These are phyloP conservation scores for Meyerozyma smithsonii DNA, from an alignment of 1,139 yeast genomes.

Conservation along the genomic window DNA sequence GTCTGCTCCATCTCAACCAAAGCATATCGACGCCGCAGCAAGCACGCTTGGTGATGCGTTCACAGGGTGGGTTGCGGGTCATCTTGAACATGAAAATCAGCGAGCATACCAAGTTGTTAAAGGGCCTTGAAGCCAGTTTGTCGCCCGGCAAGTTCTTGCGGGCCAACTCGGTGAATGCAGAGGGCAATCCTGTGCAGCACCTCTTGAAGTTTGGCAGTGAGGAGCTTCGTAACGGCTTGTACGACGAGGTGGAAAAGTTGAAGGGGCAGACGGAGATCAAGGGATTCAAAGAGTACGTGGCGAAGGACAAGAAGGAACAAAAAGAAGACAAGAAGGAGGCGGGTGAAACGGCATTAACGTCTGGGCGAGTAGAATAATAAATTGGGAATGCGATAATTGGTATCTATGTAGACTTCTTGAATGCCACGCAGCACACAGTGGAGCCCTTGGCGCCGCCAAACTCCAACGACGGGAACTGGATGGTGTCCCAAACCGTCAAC, in stretches of 20 bases:
- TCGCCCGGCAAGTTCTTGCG: constrained; percentile 76
- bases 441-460: constrained; percentile 89
- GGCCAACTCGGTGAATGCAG: constrained; percentile 45
- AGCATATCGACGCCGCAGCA: constrained; percentile 27
- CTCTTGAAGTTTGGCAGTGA: constrained; percentile 69
- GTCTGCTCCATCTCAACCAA: constrained; percentile 75
- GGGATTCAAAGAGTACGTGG: background rate
- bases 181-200: constrained; percentile 71
- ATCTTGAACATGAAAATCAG: constrained; percentile 71
- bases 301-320: background rate
- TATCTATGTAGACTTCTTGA: too few species aligned
- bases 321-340: background rate
- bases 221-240: constrained; percentile 56
- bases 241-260: constrained; percentile 44
- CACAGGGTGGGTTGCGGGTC: constrained; percentile 80
- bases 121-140: constrained; percentile 84
- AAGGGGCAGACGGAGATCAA: constrained; percentile 15
- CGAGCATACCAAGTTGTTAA: constrained; percentile 51
- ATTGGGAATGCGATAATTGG: too few species aligned
- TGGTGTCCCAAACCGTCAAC: constrained; percentile 54
- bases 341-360: too few species aligned
- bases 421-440: constrained; percentile 84
- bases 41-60: constrained; percentile 78
- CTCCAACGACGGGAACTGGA: constrained; percentile 74
- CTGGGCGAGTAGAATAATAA: background rate